Base-by-base conservation (phyloP, 495 filamentous ascomycete genomes). In the Penicillium soppii region DNA sequence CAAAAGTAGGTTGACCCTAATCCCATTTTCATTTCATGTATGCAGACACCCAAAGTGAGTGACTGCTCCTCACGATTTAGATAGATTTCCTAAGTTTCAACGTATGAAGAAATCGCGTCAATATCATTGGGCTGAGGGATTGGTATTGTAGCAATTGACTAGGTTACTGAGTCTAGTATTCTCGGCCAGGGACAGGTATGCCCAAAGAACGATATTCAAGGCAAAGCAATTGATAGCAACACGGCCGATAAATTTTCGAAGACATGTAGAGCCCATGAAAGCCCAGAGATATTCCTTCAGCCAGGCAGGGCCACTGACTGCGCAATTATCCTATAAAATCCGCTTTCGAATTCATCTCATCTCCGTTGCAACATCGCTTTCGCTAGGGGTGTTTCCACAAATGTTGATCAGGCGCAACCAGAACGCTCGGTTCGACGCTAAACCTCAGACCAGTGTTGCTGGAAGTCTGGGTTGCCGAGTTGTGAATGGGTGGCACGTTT, bases 351-450 rank as follows among this genome's bases (percentile, higher is more conserved):
- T 33, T 19, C 26, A 50, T 21, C 39, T 41, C 13, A 21, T 32
- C 40, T 36, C 16, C 29, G 23, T 44, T 33, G 26, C 25, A 41
- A 48, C 10, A 25, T 36, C 16, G 20, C 41, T 40, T 50, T 52
- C 30, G 47, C 45, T 30, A 30, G 43, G 44, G 50, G 60, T 59
- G 59, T 62, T 47, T 54, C 47, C 53, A 53, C 60, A 29, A 50
- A 57, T 37, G 20, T 53, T 30, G 23, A 53, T 45, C 47, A 26
- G 39, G 36, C 43, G 36, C 39, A 16, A 22, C 19, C 5, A 47
- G 12, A n/a, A 47, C 17, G 41, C 49, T 56, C 50, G 30, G 43
- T 21, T 23, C 7, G 7, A 40, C 20, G 26, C 13, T 20, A 39
- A 22, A 25, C n/a, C n/a, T 25, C 19, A 16, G 16, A 10, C 36